phyloP scores from a whole-genome alignment of 2,329 filamentous ascomycete genomes.

The Didymella segeticola region DNA sequence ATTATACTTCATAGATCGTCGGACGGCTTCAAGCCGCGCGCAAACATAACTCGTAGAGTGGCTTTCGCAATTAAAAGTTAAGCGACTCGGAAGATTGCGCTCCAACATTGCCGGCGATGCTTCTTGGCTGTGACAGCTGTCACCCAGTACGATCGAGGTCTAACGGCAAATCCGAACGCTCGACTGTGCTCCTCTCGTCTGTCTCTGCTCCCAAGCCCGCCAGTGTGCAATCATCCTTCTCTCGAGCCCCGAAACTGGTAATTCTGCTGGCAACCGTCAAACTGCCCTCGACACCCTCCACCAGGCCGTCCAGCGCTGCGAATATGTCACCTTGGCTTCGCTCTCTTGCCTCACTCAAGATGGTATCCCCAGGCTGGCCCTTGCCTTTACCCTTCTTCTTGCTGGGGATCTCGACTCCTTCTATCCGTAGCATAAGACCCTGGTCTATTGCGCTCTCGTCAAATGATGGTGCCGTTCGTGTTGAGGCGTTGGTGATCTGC shows the following conservation, averaged over 20 bases:
- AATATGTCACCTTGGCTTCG: constrained; percentile 45
- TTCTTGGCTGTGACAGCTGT: neutral
- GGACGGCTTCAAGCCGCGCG: neutral
- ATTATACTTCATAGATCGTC: constrained; percentile 1
- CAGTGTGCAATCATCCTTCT: neutral
- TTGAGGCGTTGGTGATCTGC: constrained; percentile 64
- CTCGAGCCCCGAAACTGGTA: constrained; percentile 19
- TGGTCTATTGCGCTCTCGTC: constrained; percentile 55
- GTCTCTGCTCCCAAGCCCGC: neutral
- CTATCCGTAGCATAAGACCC: constrained; percentile 67
- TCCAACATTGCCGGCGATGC: neutral
- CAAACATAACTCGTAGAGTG: neutral
- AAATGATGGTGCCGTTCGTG: constrained; percentile 69
- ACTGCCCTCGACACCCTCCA: constrained; percentile 46
- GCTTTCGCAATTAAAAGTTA: neutral
- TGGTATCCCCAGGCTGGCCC: constrained; percentile 36
- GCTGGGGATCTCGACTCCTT: constrained; percentile 56
- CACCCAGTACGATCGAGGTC: neutral
- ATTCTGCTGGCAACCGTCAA: constrained; percentile 47
- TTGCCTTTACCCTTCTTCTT: constrained; percentile 43
- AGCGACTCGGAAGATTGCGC: neutral
- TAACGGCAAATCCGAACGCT: neutral
- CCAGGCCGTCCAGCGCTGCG: constrained; percentile 45
- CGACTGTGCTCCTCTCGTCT: constrained; percentile 1
- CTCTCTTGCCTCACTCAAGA: constrained; percentile 39